Conservation (phyloP, 2,329 filamentous ascomycete species). For the Seiridium cupressi region DNA sequence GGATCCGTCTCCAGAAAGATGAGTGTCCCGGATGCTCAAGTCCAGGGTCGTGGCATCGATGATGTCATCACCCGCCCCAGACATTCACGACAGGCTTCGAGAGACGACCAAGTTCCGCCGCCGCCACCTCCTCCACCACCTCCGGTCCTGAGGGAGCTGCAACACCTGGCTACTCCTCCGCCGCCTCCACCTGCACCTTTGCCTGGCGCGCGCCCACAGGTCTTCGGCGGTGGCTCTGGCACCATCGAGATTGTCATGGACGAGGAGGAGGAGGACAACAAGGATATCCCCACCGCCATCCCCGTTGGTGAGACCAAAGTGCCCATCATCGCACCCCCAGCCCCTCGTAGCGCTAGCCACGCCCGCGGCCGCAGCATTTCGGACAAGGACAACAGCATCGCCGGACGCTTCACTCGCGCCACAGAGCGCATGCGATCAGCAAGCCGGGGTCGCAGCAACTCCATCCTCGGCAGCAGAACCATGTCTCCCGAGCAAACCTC, state of each 20-base stretch:
- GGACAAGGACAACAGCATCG: slow-evolving; percentile 48
- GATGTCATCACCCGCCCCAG: slow-evolving; percentile 36
- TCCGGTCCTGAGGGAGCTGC: slow-evolving; percentile 59
- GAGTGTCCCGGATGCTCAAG: slow-evolving; percentile 30
- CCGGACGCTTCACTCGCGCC: slow-evolving; percentile 53
- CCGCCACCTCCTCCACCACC: slow-evolving; percentile 53
- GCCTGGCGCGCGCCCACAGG: slow-evolving; percentile 37
- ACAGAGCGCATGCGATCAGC: slow-evolving; percentile 60
- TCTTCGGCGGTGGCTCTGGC: slow-evolving; percentile 46
- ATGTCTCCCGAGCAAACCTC: slow-evolving; percentile 36
- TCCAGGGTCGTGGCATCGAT: slow-evolving; percentile 43
- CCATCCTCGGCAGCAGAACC: slow-evolving; percentile 28
- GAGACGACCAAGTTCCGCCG: slow-evolving; percentile 48
- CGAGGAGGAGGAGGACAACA: slow-evolving; percentile 42
- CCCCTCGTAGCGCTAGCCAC: slow-evolving; percentile 43
- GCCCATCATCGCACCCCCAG: slow-evolving; percentile 43
- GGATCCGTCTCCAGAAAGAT: slow-evolving; percentile 33
- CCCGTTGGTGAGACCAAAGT: slow-evolving; percentile 40
- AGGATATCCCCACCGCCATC: slow-evolving; percentile 25
- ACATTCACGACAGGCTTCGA: slow-evolving; percentile 42
- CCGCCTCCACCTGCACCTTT: slow-evolving; percentile 61
- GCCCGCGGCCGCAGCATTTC: slow-evolving; percentile 55
- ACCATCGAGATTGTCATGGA: slow-evolving; percentile 69
- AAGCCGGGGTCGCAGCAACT: slow-evolving; percentile 53
- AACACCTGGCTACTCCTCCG: slow-evolving; percentile 59